A percentile compares a stretch with the other conserved stretches of the same genome.
Conservation (phyloP, 371 early-diverging fungal genomes). For the Batrachochytrium dendrobatidis region DNA sequence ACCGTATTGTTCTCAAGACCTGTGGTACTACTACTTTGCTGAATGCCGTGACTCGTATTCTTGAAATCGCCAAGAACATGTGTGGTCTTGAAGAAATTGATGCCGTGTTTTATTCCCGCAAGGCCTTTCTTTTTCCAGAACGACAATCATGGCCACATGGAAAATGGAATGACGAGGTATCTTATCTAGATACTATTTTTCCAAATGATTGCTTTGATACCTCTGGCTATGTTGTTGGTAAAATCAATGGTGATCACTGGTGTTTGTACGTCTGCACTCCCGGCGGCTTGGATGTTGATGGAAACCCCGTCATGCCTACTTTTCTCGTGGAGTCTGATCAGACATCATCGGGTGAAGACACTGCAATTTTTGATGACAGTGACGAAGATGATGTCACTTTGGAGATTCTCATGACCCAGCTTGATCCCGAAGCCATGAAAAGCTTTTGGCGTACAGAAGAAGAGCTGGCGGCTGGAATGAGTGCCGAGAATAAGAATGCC, state of each 20-base stretch:
- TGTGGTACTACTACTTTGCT: conserved; percentile 94
- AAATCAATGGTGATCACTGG: conserved; percentile 91
- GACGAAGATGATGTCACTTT: conserved; percentile 73
- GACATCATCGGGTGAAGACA: conserved; percentile 20
- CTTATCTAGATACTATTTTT: conserved; percentile 41
- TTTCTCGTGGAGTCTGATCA: conserved; percentile 9
- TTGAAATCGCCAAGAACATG: conserved; percentile 70
- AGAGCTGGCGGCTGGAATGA: conserved; percentile 23
- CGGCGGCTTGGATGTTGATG: conserved; percentile 25
- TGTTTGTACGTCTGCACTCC: conserved; percentile 79
- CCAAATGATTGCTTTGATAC: conserved; percentile 32
- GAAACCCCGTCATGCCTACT: conserved; percentile 9
- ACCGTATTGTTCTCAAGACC: conserved; percentile 91
- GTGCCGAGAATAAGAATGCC: conserved; percentile 11
- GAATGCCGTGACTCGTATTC: conserved; percentile 70
- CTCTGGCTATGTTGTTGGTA: conserved; percentile 85
- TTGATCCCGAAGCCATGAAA: conserved; percentile 66
- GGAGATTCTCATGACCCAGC: conserved; percentile 88
- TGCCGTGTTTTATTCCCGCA: conserved; percentile 90
- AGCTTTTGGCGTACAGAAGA: conserved; percentile 51
- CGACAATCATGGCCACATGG: conserved; percentile 81
- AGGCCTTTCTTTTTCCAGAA: conserved; percentile 93
- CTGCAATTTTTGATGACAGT: conserved; percentile 24
- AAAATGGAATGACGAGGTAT: conserved; percentile 83
- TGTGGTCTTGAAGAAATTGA: conserved; percentile 65